These are phyloP conservation scores for Quercus robur DNA, from an alignment of 306 rosid genomes.

Conservation along the genomic window DNA sequence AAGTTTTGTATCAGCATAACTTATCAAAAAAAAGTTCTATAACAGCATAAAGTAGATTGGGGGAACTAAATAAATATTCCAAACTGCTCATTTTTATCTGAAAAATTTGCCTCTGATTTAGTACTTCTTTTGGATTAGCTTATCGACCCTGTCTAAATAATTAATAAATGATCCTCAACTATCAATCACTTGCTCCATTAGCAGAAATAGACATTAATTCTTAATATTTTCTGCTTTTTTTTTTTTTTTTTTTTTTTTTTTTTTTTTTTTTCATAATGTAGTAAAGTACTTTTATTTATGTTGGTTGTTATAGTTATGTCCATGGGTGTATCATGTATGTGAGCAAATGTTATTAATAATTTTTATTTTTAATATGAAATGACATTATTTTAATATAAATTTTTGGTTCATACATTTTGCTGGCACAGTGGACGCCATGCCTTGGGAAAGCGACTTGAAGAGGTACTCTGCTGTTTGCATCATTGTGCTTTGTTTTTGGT, in stretches of 20 bases:
- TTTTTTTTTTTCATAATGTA: not conserved
- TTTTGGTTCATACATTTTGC: constrained; percentile 1
- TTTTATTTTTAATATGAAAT: not conserved
- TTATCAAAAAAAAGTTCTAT: too few species aligned
- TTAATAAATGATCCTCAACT: not conserved
- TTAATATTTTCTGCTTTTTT: not conserved
- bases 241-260: not conserved
- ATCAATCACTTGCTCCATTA: not conserved
- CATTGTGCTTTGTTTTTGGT: constrained; percentile 9
- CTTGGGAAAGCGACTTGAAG: constrained; percentile 63
- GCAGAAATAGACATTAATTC: not conserved
- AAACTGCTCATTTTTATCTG: not conserved
- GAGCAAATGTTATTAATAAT: not conserved
- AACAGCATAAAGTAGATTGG: too few species aligned
- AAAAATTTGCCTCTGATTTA: not conserved
- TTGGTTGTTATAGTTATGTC: not conserved
- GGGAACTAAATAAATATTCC: too few species aligned
- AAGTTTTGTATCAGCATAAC: not conserved
- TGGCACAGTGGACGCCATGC: constrained; percentile 95
- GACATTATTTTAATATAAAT: not conserved
- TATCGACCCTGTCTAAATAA: not conserved
- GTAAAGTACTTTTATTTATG: not conserved
- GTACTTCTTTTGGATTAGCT: not conserved
- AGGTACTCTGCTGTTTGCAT: constrained; percentile 48
- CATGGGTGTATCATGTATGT: not conserved